Evolutionary conservation across 2,329 filamentous ascomycete species (phyloP), one percentile per base, ranked within the genome.

Genomic region (Sclerotinia nivalis): DNA sequence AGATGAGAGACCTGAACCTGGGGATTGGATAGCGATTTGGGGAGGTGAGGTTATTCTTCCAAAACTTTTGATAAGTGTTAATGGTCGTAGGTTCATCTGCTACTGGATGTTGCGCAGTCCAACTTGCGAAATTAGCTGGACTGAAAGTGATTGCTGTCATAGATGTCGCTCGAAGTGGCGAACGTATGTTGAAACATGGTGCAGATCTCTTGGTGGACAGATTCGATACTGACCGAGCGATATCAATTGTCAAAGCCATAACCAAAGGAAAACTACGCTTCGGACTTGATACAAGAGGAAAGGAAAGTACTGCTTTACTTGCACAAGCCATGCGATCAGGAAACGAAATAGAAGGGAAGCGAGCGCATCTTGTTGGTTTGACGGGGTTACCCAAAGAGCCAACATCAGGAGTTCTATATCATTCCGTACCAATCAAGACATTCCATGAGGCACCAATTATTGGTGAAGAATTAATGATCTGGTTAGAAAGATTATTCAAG

Each of bases 1-100:
- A 1, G 75, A 78, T 0, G 88, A 91, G 72, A 81, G 88, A 12
- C 85, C 88, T 0, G 81, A 82, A 55, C 74, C 79, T 0, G 90
- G 89, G 0, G 91, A 93, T 71, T 93, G 89, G 86, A 80, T 93
- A 52, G 88, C 87, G 1, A 87, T 93, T 60, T 93, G 91, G 91
- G 91, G 91, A 69, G 91, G 87, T 83, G 74, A 76, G 82, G 73
- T 10, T 20, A 20, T 45, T 10, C 10, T 10, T 43, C 8, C 7
- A 52, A 66, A n/a, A 54, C n/a, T 18, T 25, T 8, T 25, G 28
- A 28, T 34, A 40, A 7, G 31, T 54, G 25, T 68, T 72, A 18
- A 72, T 49, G 61, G 20, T 45, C 12, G 15, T 40, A 86, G 84
- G 83, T 1, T 92, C 89, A 1, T 91, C 89, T 0, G 92, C 89